Base-by-base conservation (phyloP, 805 yeast genomes). In the Lipomyces yamadae region DNA sequence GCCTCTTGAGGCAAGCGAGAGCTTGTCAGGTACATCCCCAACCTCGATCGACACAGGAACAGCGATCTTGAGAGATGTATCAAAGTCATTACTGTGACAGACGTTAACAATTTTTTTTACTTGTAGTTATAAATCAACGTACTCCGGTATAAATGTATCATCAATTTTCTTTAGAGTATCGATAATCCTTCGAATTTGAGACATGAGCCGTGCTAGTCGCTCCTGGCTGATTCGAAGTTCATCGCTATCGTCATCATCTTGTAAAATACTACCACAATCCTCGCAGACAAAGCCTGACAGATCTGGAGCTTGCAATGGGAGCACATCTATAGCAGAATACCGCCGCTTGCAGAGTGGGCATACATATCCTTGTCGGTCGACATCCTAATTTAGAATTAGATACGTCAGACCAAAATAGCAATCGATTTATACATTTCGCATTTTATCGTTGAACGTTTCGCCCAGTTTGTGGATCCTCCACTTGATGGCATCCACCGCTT, bases 381-480 rank as follows among this genome's bases (percentile, higher is more conserved):
- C 87, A 73, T 89, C 90, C 70, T 71, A 50, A 3, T 3, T 4
- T 2, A 29, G 10, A 35, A 42, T 39, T 37, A 58, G 58, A 42
- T 42, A 18, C 1, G 10, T 42, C 6, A 4, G 48, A 42, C 48
- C 24, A 30, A 18, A 11, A 55, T 32, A 55, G 24, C 29, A 37
- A 11, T 15, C 10, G 37, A 29, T 34, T 35, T 58, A 15, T 54
- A 72, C 75, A 50, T 87, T 90, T 61, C 91, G 88, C 79, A 94
- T 84, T 74, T 92, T 96, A 70, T 89, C 91, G 75, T 91, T 91
- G 64, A 93, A 82, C 63, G 83, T 77, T 72, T 88, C 88, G 13
- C 91, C 98, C 34, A 95, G 84, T 58, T 90, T 86, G 76, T 94
- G 97, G 66, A 94, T 90, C 75, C 93, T 92, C 98, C 98, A 95